These are phyloP conservation scores for Penicillium diatomitis DNA, from an alignment of 495 filamentous ascomycete genomes.

Conservation along the genomic window DNA sequence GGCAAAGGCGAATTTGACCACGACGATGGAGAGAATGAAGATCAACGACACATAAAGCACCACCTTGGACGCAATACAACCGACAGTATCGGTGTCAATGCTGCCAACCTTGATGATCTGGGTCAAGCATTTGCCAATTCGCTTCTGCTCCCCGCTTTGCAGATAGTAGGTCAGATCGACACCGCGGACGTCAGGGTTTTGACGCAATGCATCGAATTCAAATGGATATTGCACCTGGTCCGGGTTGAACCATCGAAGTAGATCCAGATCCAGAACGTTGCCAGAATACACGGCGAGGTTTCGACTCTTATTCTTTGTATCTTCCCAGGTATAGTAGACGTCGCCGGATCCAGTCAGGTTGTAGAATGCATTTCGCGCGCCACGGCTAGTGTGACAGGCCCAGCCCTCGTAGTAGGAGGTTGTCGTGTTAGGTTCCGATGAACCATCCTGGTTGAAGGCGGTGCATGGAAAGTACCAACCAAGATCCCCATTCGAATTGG, in stretches of 20 bases:
- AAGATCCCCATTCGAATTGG: constrained; percentile 60
- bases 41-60: constrained; percentile 91
- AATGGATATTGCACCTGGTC: constrained; percentile 70
- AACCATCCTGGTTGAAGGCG: constrained; percentile 89
- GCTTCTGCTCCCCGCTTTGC: constrained; percentile 65
- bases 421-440: constrained; percentile 63
- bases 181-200: constrained; percentile 71
- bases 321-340: constrained; percentile 95
- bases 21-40: constrained; percentile 86
- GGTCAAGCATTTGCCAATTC: constrained; percentile 72
- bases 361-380: constrained; percentile 68
- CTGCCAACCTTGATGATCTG: constrained; percentile 94
- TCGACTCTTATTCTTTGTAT: constrained; percentile 77
- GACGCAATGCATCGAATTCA: constrained; percentile 69
- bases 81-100: constrained; percentile 91
- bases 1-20: constrained; percentile 82
- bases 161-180: constrained; percentile 85
- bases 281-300: constrained; percentile 92
- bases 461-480: constrained; percentile 97
- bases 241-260: constrained; percentile 84
- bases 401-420: constrained; percentile 73
- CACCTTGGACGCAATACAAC: constrained; percentile 94
- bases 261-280: constrained; percentile 84
- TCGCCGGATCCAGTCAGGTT: constrained; percentile 48
- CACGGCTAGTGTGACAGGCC: constrained; percentile 71